phyloP scores from a whole-genome alignment of 164 flowering plant genomes.

The Brasenia schreberi region DNA sequence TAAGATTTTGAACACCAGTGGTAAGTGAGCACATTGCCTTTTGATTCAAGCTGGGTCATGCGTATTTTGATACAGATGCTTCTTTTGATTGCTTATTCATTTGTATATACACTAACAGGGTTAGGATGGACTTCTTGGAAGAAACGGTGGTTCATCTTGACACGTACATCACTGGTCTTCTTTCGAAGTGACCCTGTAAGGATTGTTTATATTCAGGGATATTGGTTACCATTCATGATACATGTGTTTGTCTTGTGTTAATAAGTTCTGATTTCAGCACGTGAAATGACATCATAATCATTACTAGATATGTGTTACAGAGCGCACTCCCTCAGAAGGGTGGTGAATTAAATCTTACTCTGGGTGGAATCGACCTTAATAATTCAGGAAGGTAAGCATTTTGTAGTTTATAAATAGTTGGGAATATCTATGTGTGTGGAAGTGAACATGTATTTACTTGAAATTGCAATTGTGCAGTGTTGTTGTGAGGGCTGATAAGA shows the following conservation, averaged over 20 bases:
- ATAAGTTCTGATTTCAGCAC: too few species aligned
- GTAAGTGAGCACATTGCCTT: neutral
- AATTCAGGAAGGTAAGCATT: constrained; percentile 92
- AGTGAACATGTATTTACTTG: neutral
- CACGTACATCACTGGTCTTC: constrained; percentile 84
- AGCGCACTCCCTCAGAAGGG: constrained; percentile 62
- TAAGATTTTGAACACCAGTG: neutral
- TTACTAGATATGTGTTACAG: constrained; percentile 20
- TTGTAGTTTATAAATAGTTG: neutral
- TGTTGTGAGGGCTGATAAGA: constrained; percentile 78
- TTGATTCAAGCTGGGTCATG: neutral
- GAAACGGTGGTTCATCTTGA: constrained; percentile 93
- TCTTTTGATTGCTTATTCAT: neutral
- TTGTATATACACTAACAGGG: constrained; percentile 24
- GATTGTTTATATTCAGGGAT: neutral
- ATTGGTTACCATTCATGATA: too few species aligned
- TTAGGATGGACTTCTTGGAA: constrained; percentile 99
- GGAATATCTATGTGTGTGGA: neutral
- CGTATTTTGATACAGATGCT: neutral
- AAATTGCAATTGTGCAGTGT: constrained; percentile 35
- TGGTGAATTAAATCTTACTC: constrained; percentile 80
- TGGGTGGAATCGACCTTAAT: constrained; percentile 98
- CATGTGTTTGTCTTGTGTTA: too few species aligned
- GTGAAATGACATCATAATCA: neutral
- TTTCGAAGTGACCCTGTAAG: constrained; percentile 94